Conservation (phyloP, 2,329 filamentous ascomycete species). For the Paecilomyces fulvus region DNA sequence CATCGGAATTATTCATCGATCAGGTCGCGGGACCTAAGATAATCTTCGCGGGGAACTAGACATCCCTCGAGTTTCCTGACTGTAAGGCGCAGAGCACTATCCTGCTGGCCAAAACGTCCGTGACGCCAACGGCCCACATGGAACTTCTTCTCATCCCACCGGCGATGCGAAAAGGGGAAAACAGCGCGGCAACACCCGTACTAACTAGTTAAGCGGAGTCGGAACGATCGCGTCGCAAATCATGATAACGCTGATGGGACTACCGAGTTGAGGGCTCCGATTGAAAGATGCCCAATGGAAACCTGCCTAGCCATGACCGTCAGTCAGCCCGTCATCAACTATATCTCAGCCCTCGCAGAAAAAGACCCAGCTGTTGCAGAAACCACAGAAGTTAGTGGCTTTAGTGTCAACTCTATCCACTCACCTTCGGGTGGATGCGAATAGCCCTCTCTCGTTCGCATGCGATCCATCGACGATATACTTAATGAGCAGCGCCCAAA, state of each 20-base stretch:
- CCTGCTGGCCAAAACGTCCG: background rate
- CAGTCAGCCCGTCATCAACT: conserved; percentile 1
- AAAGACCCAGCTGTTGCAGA: background rate
- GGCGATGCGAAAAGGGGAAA: background rate
- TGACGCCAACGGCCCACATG: background rate
- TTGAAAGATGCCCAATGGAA: background rate
- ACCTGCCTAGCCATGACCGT: background rate
- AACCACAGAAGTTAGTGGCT: background rate
- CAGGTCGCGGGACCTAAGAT: background rate
- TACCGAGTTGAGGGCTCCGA: background rate
- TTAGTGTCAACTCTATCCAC: background rate
- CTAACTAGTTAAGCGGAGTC: background rate
- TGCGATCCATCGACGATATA: too few species aligned
- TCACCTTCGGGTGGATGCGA: too few species aligned
- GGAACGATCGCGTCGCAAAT: background rate
- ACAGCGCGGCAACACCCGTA: background rate
- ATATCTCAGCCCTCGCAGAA: background rate
- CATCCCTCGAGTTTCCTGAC: background rate
- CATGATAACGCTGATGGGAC: background rate
- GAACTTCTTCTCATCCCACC: background rate
- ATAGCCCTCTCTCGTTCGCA: too few species aligned
- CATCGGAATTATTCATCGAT: background rate
- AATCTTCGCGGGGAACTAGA: conserved; percentile 1
- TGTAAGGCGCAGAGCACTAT: background rate
- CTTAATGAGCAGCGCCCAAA: background rate